These are phyloP conservation scores for Saccharomyces jurei DNA, from an alignment of 805 yeast species.

Conservation along the genomic window DNA sequence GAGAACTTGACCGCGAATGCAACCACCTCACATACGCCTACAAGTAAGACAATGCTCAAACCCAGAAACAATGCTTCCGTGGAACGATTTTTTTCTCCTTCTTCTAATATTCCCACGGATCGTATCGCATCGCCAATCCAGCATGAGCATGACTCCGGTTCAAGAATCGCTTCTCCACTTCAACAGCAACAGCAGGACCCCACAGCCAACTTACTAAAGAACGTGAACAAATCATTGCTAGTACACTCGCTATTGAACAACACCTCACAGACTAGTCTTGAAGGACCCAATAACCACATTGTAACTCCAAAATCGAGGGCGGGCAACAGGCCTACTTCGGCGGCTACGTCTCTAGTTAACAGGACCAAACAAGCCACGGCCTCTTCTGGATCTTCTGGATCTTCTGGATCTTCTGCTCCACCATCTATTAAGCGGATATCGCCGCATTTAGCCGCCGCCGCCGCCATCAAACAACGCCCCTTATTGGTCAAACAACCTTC, in stretches of 20 bases:
- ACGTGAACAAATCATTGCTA: slow-evolving; percentile 23
- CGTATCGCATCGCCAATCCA: not conserved
- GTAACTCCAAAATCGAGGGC: not conserved
- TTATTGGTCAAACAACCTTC: not conserved
- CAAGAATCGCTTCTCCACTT: not conserved
- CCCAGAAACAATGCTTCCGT: slow-evolving; percentile 33
- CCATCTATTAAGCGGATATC: slow-evolving; percentile 15
- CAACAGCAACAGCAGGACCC: slow-evolving; percentile 10
- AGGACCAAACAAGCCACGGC: slow-evolving; percentile 3
- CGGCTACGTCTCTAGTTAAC: slow-evolving; percentile 2
- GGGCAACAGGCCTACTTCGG: not conserved
- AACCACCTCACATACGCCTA: slow-evolving; percentile 18
- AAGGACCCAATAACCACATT: slow-evolving; percentile 6
- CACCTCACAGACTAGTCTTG: slow-evolving; percentile 15
- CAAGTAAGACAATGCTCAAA: slow-evolving; percentile 15
- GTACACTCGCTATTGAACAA: slow-evolving; percentile 20
- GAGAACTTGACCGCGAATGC: slow-evolving; percentile 33
- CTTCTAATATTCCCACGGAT: slow-evolving; percentile 11
- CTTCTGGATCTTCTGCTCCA: slow-evolving; percentile 1
- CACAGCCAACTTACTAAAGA: slow-evolving; percentile 22
- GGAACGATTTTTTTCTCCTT: slow-evolving; percentile 44
- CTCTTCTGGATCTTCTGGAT: not conserved
- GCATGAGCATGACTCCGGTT: slow-evolving; percentile 7
- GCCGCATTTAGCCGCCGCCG: not conserved
- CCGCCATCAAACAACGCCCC: not conserved